Base-by-base conservation (phyloP, 1,284 basidiomycete genomes). In the Polyporus tsugae region DNA sequence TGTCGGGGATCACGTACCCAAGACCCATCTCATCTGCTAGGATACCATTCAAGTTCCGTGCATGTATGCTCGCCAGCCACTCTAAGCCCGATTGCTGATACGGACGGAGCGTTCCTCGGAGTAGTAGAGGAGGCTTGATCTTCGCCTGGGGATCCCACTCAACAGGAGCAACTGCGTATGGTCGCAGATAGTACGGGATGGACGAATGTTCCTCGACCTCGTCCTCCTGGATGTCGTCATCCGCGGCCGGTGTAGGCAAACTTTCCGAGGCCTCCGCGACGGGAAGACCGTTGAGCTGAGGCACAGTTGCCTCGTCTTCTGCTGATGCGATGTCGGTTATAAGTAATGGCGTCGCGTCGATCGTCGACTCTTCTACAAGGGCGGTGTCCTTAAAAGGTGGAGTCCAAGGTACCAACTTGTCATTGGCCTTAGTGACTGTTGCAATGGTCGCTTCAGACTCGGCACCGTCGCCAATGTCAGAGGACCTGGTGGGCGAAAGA, bases 41-140 rank as follows among this genome's bases (percentile, higher is more conserved):
- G 69, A 99, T 98, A 2, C 97, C 97, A 79, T 99, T 99, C 73
- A 96, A 83, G 67, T 93, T 91, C 73, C 95, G 96, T 25, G 85
- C 84, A 80, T 98, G 96, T 46, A 98, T 82, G 76, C 91, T 95
- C 0, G 95, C 94, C 9, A 99, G 89, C 97, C 97, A 99, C 76
- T 99, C 96, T 63, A 99, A 82, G 0, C 97, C 97, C 15, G 93
- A 89, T 73, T 97, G 95, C 77, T 99, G 97, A 78, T 99, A 99
- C 1, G 96, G 96, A 22, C 97, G 91, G 46, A 99, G 85, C 2
- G 89, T 89, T 0, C 96, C 97, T 15, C 97, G 91, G 2, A 99
- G 84, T 9, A 99, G 84, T 64, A 95, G 87, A 0, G 97, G 96
- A 11, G 91, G 87, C 52, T 86, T 89, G 49, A 97, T 82, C 76